Base-by-base conservation (phyloP, 768 basidiomycete species). In the Lactarius quietus region DNA sequence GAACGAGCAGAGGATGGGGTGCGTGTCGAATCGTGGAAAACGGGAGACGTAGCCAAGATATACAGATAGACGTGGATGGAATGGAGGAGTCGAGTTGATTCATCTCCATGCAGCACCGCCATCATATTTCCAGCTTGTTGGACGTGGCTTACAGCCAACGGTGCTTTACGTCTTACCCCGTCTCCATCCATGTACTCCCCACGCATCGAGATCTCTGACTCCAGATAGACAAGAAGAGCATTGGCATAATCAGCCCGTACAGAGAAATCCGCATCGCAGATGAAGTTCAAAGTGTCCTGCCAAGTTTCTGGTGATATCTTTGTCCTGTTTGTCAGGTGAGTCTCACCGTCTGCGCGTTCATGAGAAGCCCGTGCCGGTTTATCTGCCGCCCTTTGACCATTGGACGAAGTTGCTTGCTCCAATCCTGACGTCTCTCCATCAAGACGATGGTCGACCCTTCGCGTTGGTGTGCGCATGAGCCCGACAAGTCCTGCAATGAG, bases 251-350 rank as follows among this genome's bases (percentile, higher is more conserved):
- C 90, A 15, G 84, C 83, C 62, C 95, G 86, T 26, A 95, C 86
- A n/a, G 84, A 78, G 70, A 84, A 88, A 63, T 92, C 87, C 15
- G 77, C 74, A 72, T 96, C 93, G 73, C 93, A 95, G 5, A 96
- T 76, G 31, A 97, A 79, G 56, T 88, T 89, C 52, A 96, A 75
- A 2, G 92, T 95, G 66, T 96, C 94, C 73, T 94, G 92, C 93
- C 93, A 96, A 38, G 89, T 84, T 72, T 94, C 93, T 33, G 90
- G 88, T 3, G 88, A 81, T 36, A 97, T 83, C 66, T 81, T 81
- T 12, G 85, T 86, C 64, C 91, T 79, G 59, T 86, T 81, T n/a
- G 85, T 79, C 29, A 76, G 72, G 28, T 79, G 80, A 55, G 78
- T 61, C 10, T 74, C 74, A 5, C 68, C 70, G 15, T 73, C 71